Base-by-base conservation (phyloP, 2,329 filamentous ascomycete genomes). In the Dryadomyces quercus-mongolicae region DNA sequence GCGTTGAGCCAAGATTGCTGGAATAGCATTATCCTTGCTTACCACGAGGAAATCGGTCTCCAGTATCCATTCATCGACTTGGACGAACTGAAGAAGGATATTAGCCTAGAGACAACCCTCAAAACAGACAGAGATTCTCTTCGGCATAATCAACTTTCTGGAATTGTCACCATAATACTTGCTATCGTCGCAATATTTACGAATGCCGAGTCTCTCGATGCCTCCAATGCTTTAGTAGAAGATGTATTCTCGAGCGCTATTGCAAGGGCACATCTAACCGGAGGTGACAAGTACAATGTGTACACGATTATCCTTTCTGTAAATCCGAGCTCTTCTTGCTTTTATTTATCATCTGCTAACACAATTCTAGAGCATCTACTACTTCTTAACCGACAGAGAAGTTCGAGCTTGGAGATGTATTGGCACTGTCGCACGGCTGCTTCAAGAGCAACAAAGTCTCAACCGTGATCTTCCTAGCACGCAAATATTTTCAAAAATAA, bases 11-110 rank as follows among this genome's bases (percentile, higher is more conserved):
- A 15, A 1, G 42, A 44, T 9, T 22, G 42, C 7, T 52, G 50
- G 50, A 9, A 16, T 6, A 42, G 45, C 10, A n/a, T 52, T 8
- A 20, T 52, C 2, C 25, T 15, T 5, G 18, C 18, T 5, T 52
- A 52, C 21, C 21, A 52, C 10, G 50, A 52, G 18, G 50, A 52
- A 21, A 25, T 52, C n/a, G 50, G 50, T 9, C 50, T 52, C 10
- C 42, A 52, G 25, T 52, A 52, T 36, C 50, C 50, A 2, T 52
- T 52, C 25, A 22, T 52, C 21, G 50, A 52, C 10, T 15, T 52
- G 5, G 21, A 45, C 15, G 10, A 21, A 9, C 21, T 52, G n/a
- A 20, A 21, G 10, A 10, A 12, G 9, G 42, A 52, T 21, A 42
- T 52, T 15, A 5, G 20, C 21, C n/a, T 15, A 16, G 22, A 16